phyloP scores from a whole-genome alignment of 2,329 filamentous ascomycete species.

The Stromatinia cepivora region DNA sequence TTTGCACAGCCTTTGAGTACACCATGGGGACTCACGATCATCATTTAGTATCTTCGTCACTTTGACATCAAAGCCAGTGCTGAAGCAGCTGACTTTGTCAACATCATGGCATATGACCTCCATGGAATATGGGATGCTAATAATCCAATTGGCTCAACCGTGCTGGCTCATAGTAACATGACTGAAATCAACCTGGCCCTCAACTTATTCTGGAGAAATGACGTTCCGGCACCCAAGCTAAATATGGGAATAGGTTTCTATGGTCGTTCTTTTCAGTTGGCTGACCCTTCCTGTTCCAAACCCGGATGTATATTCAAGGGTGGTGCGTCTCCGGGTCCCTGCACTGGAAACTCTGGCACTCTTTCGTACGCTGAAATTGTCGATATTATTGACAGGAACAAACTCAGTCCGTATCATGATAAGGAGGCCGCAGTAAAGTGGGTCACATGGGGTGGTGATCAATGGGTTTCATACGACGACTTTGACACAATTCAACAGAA shows the following conservation, averaged over 20 bases:
- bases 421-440: conserved; percentile 30
- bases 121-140: conserved; percentile 38
- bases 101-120: conserved; percentile 40
- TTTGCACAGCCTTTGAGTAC: not conserved
- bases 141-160: conserved; percentile 39
- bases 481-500: conserved; percentile 36
- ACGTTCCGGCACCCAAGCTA: conserved; percentile 46
- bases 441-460: conserved; percentile 12
- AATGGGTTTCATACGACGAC: conserved; percentile 37
- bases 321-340: conserved; percentile 29
- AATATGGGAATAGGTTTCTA: conserved; percentile 51
- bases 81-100: conserved; percentile 38
- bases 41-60: conserved; percentile 35
- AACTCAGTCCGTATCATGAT: conserved; percentile 30
- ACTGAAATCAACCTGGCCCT: conserved; percentile 48
- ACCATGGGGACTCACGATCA: not conserved
- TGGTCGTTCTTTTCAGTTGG: conserved; percentile 39
- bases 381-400: conserved; percentile 33
- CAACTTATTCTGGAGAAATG: conserved; percentile 49
- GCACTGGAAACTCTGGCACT: conserved; percentile 25
- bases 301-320: conserved; percentile 30
- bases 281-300: conserved; percentile 31
- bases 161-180: conserved; percentile 48
- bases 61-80: conserved; percentile 34
- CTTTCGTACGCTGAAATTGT: conserved; percentile 43